phyloP scores from a whole-genome alignment of 306 rosid species.

The Trifolium subterraneum region DNA sequence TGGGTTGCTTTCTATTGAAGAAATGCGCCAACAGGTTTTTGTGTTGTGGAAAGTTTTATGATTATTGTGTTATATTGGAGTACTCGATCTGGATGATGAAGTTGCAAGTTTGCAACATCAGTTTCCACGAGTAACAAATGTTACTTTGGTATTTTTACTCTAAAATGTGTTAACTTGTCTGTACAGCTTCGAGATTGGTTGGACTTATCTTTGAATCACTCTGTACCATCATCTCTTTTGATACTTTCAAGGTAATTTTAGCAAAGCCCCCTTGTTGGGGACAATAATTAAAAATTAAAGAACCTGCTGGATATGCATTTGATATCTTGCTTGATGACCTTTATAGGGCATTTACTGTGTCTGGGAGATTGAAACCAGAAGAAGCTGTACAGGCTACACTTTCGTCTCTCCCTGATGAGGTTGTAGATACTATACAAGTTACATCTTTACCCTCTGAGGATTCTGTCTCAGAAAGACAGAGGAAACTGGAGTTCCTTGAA shows the following conservation, averaged over 20 bases:
- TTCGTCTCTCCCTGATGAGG: constrained; percentile 96
- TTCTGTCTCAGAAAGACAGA: constrained; percentile 87
- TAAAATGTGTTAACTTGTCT: constrained; percentile 35
- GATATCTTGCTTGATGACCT: constrained; percentile 38
- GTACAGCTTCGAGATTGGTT: constrained; percentile 94
- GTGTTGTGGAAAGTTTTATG: constrained; percentile 26
- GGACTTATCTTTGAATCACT: constrained; percentile 92
- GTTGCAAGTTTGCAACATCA: constrained; percentile 3
- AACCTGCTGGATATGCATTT: constrained; percentile 36
- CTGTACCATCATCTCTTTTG: constrained; percentile 95
- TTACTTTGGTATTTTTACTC: constrained; percentile 29
- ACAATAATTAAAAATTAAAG: neutral
- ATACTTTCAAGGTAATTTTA: constrained; percentile 89
- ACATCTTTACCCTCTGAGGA: constrained; percentile 91
- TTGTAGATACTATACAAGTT: constrained; percentile 88
- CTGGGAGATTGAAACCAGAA: constrained; percentile 84
- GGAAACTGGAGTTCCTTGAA: constrained; percentile 91
- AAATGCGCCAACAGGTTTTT: constrained; percentile 96
- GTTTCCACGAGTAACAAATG: constrained; percentile 37
- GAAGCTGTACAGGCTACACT: constrained; percentile 89
- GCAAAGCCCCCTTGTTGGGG: neutral
- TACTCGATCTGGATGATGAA: constrained; percentile 27
- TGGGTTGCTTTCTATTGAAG: constrained; percentile 88
- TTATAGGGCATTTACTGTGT: constrained; percentile 82
- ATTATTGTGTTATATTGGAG: constrained; percentile 39